Percentiles rank a stretch among this genome's conserved stretches.
These are phyloP conservation scores for Axilococcus clingmanii DNA, from an alignment of 139 green algal species.

Conservation along the genomic window DNA sequence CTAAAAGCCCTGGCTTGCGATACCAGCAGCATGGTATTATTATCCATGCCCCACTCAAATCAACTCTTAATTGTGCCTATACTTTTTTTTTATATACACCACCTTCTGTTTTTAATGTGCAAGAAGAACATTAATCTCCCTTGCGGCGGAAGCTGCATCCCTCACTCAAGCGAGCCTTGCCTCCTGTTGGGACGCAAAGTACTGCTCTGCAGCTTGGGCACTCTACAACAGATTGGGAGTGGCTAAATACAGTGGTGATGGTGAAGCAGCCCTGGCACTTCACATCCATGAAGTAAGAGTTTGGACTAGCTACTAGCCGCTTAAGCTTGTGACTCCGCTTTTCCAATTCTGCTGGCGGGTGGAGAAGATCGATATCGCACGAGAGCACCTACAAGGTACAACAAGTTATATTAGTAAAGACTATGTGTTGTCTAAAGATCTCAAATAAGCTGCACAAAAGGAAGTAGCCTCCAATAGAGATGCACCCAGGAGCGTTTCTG, in stretches of 20 bases:
- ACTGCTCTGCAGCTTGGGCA: slow-evolving; percentile 93
- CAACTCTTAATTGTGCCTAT: no score
- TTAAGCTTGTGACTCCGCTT: slow-evolving; percentile 97
- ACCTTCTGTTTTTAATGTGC: neutral
- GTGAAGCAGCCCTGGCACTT: slow-evolving; percentile 96
- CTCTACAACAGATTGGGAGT: slow-evolving; percentile 93
- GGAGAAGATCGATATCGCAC: slow-evolving; percentile 93
- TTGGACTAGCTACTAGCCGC: slow-evolving; percentile 79
- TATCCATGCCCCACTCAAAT: no score
- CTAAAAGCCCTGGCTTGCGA: no score
- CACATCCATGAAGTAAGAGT: slow-evolving; percentile 92
- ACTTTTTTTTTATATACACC: no score
- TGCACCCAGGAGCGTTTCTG: no score
- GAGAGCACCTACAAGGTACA: slow-evolving; percentile 36
- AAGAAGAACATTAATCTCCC: slow-evolving; percentile 63
- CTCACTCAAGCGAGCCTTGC: slow-evolving; percentile 87
- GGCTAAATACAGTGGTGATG: slow-evolving; percentile 98
- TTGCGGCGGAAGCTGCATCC: slow-evolving; percentile 94
- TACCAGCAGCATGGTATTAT: no score
- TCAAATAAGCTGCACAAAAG: no score
- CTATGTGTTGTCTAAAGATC: no score
- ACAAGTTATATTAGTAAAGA: no score
- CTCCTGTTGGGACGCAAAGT: slow-evolving; percentile 94
- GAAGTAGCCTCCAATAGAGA: no score
- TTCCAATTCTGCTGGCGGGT: slow-evolving; percentile 90